Conservation (phyloP, 345 rosid species). For the Physaria fendleri region DNA sequence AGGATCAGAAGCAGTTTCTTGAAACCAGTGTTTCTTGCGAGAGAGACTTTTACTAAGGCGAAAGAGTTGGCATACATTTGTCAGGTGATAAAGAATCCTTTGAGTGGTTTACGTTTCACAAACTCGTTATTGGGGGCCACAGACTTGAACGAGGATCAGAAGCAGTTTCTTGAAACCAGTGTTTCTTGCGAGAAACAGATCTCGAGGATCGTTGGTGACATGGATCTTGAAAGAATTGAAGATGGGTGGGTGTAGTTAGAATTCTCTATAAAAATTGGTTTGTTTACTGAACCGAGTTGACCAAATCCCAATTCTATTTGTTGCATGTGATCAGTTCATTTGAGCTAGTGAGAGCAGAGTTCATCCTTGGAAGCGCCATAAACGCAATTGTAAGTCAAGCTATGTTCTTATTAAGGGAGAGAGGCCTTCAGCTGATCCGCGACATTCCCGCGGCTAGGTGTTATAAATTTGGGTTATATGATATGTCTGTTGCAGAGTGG, state of each 20-base stretch:
- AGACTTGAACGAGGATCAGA: slow-evolving; percentile 78
- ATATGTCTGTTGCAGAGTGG: slow-evolving; percentile 52
- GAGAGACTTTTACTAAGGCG: slow-evolving; percentile 54
- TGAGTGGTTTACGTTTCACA: slow-evolving; percentile 75
- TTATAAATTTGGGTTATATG: neutral
- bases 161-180: slow-evolving; percentile 88
- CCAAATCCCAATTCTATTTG: neutral
- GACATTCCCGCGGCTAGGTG: slow-evolving; percentile 69
- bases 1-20: slow-evolving; percentile 89
- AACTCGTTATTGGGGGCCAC: slow-evolving; percentile 83
- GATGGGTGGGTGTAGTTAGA: slow-evolving; percentile 53
- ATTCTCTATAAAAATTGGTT: neutral
- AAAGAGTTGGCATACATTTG: slow-evolving; percentile 91
- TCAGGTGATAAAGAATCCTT: slow-evolving; percentile 82
- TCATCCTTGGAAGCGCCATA: slow-evolving; percentile 75
- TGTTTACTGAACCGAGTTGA: neutral
- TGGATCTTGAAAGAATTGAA: slow-evolving; percentile 74
- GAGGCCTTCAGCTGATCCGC: slow-evolving; percentile 78
- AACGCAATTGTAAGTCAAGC: slow-evolving; percentile 97
- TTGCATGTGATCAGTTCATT: slow-evolving; percentile 42
- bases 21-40: slow-evolving; percentile 85
- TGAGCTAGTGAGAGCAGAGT: slow-evolving; percentile 74
- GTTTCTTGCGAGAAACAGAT: slow-evolving; percentile 95
- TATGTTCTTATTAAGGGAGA: slow-evolving; percentile 66
- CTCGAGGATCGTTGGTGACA: slow-evolving; percentile 56